A percentile compares a stretch with the other conserved stretches of the same genome.
phyloP scores from a whole-genome alignment of 371 early-diverging fungal genomes.

The Saksenaea oblongispora region DNA sequence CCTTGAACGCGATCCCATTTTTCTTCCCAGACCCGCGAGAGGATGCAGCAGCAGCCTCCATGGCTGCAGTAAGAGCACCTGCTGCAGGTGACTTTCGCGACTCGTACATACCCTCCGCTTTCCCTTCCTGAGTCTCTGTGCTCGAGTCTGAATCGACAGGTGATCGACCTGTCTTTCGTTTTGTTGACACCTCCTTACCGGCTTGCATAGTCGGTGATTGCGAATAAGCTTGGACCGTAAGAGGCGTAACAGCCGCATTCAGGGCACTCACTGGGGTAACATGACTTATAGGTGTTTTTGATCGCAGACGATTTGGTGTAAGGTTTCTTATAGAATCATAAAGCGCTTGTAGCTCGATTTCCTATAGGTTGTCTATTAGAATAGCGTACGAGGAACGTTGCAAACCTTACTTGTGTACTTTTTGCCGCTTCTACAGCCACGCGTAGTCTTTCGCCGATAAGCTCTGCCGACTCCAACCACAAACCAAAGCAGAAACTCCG shows the following conservation, averaged over 20 bases:
- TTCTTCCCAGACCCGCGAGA: neutral
- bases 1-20: neutral
- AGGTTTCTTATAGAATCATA: constrained; percentile 30
- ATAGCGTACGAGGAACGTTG: neutral
- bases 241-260: constrained; percentile 33
- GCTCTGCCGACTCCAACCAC: constrained; percentile 36
- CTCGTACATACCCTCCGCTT: neutral
- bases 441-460: constrained; percentile 31
- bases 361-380: neutral
- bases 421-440: constrained; percentile 24
- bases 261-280: constrained; percentile 31
- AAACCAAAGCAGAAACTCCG: constrained; percentile 29
- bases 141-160: neutral
- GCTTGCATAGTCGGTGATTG: constrained; percentile 8
- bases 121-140: neutral
- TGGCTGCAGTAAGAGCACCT: constrained; percentile 38
- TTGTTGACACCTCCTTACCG: neutral
- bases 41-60: constrained; percentile 17
- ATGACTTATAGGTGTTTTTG: constrained; percentile 28
- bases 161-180: neutral
- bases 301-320: constrained; percentile 9
- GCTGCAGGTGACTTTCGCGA: constrained; percentile 30
- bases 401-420: constrained; percentile 6
- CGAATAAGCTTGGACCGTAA: constrained; percentile 40
- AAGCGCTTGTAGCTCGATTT: constrained; percentile 18